These are phyloP conservation scores for Rhodamnia argentea DNA, from an alignment of 345 rosid genomes.

Conservation along the genomic window DNA sequence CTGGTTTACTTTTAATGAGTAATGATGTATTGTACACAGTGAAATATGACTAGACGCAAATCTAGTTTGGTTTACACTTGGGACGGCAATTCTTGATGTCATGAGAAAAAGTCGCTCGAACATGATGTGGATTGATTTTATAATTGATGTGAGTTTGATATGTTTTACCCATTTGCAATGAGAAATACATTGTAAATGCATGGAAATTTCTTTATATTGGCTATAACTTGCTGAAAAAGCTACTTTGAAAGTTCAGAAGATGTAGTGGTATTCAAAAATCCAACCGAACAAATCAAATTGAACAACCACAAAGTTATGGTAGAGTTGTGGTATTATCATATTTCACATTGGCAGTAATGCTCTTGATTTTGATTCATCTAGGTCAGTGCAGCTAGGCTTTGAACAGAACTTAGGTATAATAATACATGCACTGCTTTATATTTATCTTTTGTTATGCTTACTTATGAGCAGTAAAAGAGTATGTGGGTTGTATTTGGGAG, in stretches of 20 bases:
- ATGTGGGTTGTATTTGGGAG: background rate
- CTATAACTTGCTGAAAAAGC: background rate
- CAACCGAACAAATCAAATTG: background rate
- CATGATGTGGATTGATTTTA: background rate
- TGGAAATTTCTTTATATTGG: background rate
- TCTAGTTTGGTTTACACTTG: background rate
- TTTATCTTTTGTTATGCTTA: no score
- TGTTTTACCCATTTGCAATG: background rate
- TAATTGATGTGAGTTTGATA: background rate
- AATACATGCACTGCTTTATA: background rate
- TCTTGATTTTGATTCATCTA: background rate
- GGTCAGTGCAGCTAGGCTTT: background rate
- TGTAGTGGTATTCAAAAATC: no score
- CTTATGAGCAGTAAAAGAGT: background rate
- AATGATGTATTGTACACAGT: background rate
- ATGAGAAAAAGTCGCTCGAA: background rate
- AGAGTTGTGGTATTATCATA: background rate
- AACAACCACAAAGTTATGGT: background rate
- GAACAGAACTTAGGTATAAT: no score
- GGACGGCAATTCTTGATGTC: background rate
- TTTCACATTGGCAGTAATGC: background rate
- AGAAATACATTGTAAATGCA: background rate
- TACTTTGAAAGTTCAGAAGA: background rate
- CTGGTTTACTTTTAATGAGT: background rate
- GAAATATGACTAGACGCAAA: background rate